A percentile compares a stretch with the other conserved stretches of the same genome.
phyloP scores from a whole-genome alignment of 2,329 filamentous ascomycete species.

The Aspergillus neotritici region DNA sequence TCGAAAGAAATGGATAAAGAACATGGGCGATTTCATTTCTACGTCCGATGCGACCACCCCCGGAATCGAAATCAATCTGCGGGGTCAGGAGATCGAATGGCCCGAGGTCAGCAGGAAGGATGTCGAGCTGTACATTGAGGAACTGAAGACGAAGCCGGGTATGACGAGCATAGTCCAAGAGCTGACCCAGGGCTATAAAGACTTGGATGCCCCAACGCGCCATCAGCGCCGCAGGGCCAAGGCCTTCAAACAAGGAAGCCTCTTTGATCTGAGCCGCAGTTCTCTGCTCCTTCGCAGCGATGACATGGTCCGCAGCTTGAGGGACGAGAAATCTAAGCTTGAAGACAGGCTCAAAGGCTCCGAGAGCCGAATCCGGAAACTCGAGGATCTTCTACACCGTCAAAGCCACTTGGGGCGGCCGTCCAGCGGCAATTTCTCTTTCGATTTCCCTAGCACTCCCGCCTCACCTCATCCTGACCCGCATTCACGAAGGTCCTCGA shows the following conservation, averaged over 20 bases:
- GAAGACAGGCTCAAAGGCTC: slow-evolving; percentile 73
- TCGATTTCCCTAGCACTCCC: slow-evolving; percentile 37
- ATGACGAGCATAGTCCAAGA: slow-evolving; percentile 65
- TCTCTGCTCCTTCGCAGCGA: slow-evolving; percentile 82
- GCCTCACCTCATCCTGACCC: slow-evolving; percentile 38
- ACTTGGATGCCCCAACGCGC: slow-evolving; percentile 74
- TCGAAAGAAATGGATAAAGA: slow-evolving; percentile 84
- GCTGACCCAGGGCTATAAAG: slow-evolving; percentile 68
- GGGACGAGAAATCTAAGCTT: slow-evolving; percentile 71
- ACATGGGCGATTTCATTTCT: slow-evolving; percentile 66
- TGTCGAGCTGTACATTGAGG: slow-evolving; percentile 65
- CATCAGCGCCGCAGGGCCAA: slow-evolving; percentile 82
- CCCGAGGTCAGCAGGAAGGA: slow-evolving; percentile 70
- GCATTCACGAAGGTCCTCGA: slow-evolving; percentile 53
- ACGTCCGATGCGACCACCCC: slow-evolving; percentile 64
- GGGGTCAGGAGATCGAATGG: slow-evolving; percentile 75
- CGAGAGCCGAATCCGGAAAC: slow-evolving; percentile 79
- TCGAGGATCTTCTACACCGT: slow-evolving; percentile 88
- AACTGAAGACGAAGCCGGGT: slow-evolving; percentile 59
- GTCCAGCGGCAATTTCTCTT: slow-evolving; percentile 46
- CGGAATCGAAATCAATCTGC: slow-evolving; percentile 77
- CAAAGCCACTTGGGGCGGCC: slow-evolving; percentile 58
- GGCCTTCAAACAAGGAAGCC: slow-evolving; percentile 92
- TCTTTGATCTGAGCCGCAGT: slow-evolving; percentile 87
- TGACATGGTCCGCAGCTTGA: slow-evolving; percentile 69